phyloP scores from a whole-genome alignment of 768 basidiomycete species.

The Tricholoma sp. region DNA sequence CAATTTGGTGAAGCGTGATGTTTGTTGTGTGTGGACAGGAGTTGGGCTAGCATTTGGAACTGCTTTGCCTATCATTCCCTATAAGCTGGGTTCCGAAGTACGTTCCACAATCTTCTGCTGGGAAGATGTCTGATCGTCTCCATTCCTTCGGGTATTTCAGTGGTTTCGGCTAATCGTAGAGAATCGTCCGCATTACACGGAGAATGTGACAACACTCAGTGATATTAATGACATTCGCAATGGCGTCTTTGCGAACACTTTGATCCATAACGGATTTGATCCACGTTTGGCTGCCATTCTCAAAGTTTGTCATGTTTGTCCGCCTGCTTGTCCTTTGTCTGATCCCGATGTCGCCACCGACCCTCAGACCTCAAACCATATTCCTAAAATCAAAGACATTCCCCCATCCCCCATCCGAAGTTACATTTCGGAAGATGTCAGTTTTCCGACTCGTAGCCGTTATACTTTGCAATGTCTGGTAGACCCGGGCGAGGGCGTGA shows the following conservation, averaged over 20 bases:
- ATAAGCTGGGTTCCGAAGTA: not conserved
- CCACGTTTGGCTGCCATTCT: not conserved
- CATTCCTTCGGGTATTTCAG: not conserved
- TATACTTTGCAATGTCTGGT: no score
- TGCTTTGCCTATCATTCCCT: not conserved
- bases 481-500: no score
- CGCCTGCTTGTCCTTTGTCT: not conserved
- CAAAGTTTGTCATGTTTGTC: not conserved
- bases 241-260: not conserved
- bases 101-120: not conserved
- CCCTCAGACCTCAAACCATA: not conserved
- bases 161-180: not conserved
- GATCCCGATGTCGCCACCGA: not conserved
- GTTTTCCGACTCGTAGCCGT: not conserved
- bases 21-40: not conserved
- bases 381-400: not conserved
- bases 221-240: not conserved
- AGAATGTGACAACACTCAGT: not conserved
- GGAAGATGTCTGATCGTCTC: not conserved
- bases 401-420: not conserved
- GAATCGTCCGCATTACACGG: not conserved
- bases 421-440: not conserved
- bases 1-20: not conserved
- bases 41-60: not conserved
- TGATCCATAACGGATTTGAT: not conserved